A percentile compares a stretch with the other conserved stretches of the same genome.
Evolutionary conservation across 306 rosid genomes (phyloP).

Genomic region (Gastrolobium villosum): DNA sequence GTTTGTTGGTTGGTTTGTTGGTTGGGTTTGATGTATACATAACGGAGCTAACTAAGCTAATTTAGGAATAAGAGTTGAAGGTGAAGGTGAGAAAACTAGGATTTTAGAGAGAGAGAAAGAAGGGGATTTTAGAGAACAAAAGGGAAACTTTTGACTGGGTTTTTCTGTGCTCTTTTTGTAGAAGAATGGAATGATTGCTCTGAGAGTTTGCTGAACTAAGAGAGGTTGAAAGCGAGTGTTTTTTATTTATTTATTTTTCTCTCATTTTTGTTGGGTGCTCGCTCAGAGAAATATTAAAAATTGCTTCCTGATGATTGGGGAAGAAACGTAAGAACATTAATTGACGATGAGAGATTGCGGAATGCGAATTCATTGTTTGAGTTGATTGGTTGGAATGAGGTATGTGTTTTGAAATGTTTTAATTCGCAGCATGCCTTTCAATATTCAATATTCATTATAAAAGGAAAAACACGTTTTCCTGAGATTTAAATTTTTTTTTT

Average conservation of each 20-base stretch:
- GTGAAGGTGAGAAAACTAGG: neutral
- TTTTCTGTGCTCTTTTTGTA: slow-evolving; percentile 39
- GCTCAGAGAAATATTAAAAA: neutral
- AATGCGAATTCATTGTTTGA: neutral
- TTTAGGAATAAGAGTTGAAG: slow-evolving; percentile 44
- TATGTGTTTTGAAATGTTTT: slow-evolving; percentile 44
- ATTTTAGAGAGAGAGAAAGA: slow-evolving; percentile 3
- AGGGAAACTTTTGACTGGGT: slow-evolving; percentile 42
- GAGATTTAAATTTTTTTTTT: neutral
- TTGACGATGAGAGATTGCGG: slow-evolving; percentile 19
- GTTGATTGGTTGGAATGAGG: slow-evolving; percentile 53
- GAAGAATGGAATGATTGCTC: slow-evolving; percentile 34
- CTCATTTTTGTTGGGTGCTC: neutral
- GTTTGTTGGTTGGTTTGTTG: slow-evolving; percentile 53
- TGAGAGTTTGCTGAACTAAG: slow-evolving; percentile 1
- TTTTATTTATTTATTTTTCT: neutral
- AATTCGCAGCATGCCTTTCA: slow-evolving; percentile 24
- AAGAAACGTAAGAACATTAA: neutral
- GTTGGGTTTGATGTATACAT: slow-evolving; percentile 43
- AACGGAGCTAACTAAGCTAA: slow-evolving; percentile 37
- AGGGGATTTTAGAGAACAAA: neutral
- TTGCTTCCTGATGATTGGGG: slow-evolving; percentile 14
- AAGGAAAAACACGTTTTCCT: neutral
- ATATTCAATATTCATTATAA: neutral
- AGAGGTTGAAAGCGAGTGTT: slow-evolving; percentile 43